Conservation (phyloP, 441 rosid genomes). For the Isatis lusitanica region DNA sequence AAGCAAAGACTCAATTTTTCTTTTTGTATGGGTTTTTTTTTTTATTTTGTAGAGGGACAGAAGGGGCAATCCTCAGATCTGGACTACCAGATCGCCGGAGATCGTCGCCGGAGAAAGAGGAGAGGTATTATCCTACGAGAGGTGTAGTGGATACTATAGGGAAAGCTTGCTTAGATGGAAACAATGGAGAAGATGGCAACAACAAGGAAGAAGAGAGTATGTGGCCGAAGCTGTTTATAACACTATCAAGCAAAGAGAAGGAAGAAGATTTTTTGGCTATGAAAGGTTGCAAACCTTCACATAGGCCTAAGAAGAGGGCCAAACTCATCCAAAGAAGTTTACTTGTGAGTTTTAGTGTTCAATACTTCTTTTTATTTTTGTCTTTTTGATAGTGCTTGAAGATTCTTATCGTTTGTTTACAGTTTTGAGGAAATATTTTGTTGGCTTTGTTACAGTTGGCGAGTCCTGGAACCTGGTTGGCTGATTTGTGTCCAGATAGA, state of each 20-base stretch:
- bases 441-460: slow-evolving; percentile 51
- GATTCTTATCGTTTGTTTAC: neutral
- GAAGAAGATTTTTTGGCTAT: slow-evolving; percentile 94
- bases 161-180: slow-evolving; percentile 47
- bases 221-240: slow-evolving; percentile 68
- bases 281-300: slow-evolving; percentile 93
- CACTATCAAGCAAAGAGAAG: slow-evolving; percentile 82
- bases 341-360: slow-evolving; percentile 49
- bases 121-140: slow-evolving; percentile 74
- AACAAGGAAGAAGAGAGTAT: slow-evolving; percentile 36
- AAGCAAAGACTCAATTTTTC: neutral
- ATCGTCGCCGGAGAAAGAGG: slow-evolving; percentile 69
- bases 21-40: neutral
- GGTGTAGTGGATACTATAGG: slow-evolving; percentile 66
- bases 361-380: neutral
- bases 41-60: slow-evolving; percentile 43
- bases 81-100: slow-evolving; percentile 44
- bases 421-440: neutral
- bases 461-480: slow-evolving; percentile 90
- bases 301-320: slow-evolving; percentile 85
- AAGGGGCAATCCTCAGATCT: slow-evolving; percentile 37
- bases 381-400: neutral
- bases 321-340: slow-evolving; percentile 78
- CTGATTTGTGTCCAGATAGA: slow-evolving; percentile 82
- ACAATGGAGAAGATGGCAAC: slow-evolving; percentile 53